A percentile compares a stretch with the other conserved stretches of the same genome.
These are phyloP conservation scores for Rauvolfia tetraphylla DNA, from an alignment of 257 asterid genomes.

Conservation along the genomic window DNA sequence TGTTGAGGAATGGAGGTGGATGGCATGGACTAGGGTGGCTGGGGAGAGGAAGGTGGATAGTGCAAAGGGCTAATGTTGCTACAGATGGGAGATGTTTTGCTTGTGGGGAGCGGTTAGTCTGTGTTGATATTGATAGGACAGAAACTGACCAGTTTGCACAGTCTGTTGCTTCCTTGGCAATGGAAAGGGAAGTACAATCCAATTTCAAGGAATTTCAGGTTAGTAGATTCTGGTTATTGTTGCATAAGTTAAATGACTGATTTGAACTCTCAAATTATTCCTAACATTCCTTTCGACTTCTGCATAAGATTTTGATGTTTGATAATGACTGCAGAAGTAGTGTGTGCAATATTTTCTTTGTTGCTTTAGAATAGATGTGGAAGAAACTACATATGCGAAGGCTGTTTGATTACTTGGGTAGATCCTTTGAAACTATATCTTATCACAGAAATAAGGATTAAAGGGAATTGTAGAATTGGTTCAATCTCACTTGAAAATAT, in stretches of 20 bases:
- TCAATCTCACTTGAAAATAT: background rate
- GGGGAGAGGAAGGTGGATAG: conserved; percentile 72
- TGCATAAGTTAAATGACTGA: background rate
- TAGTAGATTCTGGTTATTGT: conserved; percentile 3
- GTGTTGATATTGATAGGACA: conserved; percentile 64
- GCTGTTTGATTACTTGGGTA: background rate
- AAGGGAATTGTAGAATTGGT: background rate
- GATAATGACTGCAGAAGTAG: background rate
- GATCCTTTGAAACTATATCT: background rate
- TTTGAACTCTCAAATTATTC: conserved; percentile 2
- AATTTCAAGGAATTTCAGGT: conserved; percentile 88
- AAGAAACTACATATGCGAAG: background rate
- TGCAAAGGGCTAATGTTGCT: conserved; percentile 42
- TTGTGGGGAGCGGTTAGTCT: conserved; percentile 57
- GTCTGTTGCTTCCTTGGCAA: conserved; percentile 77
- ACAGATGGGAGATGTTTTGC: conserved; percentile 55
- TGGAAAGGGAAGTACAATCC: conserved; percentile 69
- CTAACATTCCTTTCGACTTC: background rate
- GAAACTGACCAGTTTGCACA: conserved; percentile 75
- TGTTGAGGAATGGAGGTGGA: conserved; percentile 73
- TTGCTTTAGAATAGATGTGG: background rate
- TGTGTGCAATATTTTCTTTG: background rate
- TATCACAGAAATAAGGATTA: background rate
- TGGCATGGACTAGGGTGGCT: conserved; percentile 98
- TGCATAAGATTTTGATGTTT: background rate